phyloP scores from a whole-genome alignment of 306 rosid species.

The Cyclanthera cordifolia region DNA sequence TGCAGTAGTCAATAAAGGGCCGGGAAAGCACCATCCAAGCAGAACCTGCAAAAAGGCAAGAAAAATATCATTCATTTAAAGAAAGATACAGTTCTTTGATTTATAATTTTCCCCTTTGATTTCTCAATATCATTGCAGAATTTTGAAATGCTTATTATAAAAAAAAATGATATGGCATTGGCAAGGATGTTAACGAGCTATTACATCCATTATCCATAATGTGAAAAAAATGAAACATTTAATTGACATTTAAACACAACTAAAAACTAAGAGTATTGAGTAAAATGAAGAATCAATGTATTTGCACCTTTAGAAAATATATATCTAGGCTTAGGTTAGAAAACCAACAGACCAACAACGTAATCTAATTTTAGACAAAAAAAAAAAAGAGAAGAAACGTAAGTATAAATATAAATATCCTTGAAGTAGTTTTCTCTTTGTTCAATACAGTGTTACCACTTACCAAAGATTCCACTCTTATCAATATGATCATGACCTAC shows the following conservation, averaged over 20 bases:
- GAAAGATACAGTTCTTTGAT: background rate
- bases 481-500: too few relatives aligned
- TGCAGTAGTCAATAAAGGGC: slow-evolving; percentile 77
- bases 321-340: background rate
- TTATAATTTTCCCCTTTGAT: background rate
- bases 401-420: too few relatives aligned
- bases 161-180: background rate
- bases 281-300: background rate
- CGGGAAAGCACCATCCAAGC: slow-evolving; percentile 98
- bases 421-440: too few relatives aligned
- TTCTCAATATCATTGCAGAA: background rate
- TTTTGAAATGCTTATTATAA: background rate
- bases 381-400: too few relatives aligned
- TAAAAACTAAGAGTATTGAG: background rate
- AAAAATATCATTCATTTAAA: background rate
- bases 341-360: background rate
- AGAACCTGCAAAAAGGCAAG: slow-evolving; percentile 50
- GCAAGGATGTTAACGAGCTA: too few relatives aligned
- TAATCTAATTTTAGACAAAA: too few relatives aligned
- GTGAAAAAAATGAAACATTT: background rate
- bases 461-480: too few relatives aligned
- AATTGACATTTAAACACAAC: background rate
- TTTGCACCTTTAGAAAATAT: background rate
- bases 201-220: too few relatives aligned
- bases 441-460: too few relatives aligned